These are phyloP conservation scores for Aphanomyces cochlioides DNA, from an alignment of 352 stramenopile genomes.

Conservation along the genomic window DNA sequence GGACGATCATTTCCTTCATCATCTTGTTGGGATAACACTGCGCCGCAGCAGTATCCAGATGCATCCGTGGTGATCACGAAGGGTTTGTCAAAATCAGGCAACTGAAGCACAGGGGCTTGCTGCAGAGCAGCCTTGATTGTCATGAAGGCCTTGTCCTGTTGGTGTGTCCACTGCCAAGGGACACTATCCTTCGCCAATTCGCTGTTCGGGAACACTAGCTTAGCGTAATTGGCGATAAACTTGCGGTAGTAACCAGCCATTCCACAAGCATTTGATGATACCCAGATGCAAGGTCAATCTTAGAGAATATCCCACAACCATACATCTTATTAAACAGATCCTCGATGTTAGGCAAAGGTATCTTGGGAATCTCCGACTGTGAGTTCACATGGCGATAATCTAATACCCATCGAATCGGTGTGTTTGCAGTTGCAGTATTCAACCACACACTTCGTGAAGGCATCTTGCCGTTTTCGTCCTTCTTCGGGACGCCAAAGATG, in stretches of 20 bases:
- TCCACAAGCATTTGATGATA: slow-evolving; percentile 31
- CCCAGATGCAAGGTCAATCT: slow-evolving; percentile 21
- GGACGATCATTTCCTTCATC: slow-evolving; percentile 21
- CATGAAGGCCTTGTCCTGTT: slow-evolving; percentile 26
- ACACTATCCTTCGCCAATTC: slow-evolving; percentile 29
- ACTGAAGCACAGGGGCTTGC: slow-evolving; percentile 12
- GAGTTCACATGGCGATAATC: no score
- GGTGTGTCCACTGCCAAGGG: slow-evolving; percentile 23
- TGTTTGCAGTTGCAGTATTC: no score
- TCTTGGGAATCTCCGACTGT: no score
- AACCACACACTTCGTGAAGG: slow-evolving; percentile 3
- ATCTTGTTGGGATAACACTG: slow-evolving; percentile 15
- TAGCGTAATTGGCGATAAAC: slow-evolving; percentile 19
- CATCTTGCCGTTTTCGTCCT: neutral
- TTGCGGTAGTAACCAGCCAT: slow-evolving; percentile 20
- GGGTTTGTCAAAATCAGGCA: neutral
- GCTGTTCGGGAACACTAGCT: slow-evolving; percentile 30
- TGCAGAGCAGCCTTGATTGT: slow-evolving; percentile 33
- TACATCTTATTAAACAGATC: slow-evolving; percentile 33
- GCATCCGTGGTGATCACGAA: slow-evolving; percentile 33
- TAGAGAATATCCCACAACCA: slow-evolving; percentile 11
- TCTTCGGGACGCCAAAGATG: neutral
- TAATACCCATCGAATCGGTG: no score
- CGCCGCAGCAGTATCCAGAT: slow-evolving; percentile 1
- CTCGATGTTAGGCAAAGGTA: slow-evolving; percentile 33